phyloP scores from a whole-genome alignment of 2,329 filamentous ascomycete genomes.

The Mycocentrospora acerina region DNA sequence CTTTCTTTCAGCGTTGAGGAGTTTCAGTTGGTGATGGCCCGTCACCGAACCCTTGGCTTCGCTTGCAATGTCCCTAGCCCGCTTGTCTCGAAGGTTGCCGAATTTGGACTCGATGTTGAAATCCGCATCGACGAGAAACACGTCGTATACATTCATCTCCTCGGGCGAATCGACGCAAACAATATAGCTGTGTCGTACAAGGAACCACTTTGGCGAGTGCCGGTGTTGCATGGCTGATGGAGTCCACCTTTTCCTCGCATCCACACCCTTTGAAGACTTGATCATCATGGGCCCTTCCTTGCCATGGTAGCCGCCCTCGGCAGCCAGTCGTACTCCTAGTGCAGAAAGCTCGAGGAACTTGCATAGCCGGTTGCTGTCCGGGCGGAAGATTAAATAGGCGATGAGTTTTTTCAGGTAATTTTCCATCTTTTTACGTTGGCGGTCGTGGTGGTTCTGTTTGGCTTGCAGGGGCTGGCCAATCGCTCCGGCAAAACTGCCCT shows the following conservation, averaged over 20 bases:
- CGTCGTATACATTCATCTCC: slow-evolving; percentile 98
- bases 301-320: slow-evolving; percentile 94
- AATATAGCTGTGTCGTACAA: slow-evolving; percentile 96
- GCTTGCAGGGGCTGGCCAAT: slow-evolving; percentile 40
- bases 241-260: slow-evolving; percentile 78
- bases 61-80: slow-evolving; percentile 63
- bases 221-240: slow-evolving; percentile 76
- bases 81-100: slow-evolving; percentile 51
- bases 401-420: slow-evolving; percentile 92
- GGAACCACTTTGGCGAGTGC: slow-evolving; percentile 93
- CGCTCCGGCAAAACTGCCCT: slow-evolving; percentile 46
- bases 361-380: slow-evolving; percentile 92
- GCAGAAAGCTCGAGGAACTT: slow-evolving; percentile 95
- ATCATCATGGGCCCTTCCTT: slow-evolving; percentile 96
- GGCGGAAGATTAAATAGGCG: slow-evolving; percentile 92
- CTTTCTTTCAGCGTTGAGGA: slow-evolving; percentile 91
- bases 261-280: slow-evolving; percentile 83
- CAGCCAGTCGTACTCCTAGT: slow-evolving; percentile 86
- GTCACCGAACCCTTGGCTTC: slow-evolving; percentile 64
- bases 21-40: slow-evolving; percentile 80
- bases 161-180: slow-evolving; percentile 98
- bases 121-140: slow-evolving; percentile 90
- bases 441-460: slow-evolving; percentile 69
- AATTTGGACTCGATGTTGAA: slow-evolving; percentile 79
- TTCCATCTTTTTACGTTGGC: slow-evolving; percentile 80